Conservation (phyloP, 306 rosid species). For the Gastrolobium bilobum region DNA sequence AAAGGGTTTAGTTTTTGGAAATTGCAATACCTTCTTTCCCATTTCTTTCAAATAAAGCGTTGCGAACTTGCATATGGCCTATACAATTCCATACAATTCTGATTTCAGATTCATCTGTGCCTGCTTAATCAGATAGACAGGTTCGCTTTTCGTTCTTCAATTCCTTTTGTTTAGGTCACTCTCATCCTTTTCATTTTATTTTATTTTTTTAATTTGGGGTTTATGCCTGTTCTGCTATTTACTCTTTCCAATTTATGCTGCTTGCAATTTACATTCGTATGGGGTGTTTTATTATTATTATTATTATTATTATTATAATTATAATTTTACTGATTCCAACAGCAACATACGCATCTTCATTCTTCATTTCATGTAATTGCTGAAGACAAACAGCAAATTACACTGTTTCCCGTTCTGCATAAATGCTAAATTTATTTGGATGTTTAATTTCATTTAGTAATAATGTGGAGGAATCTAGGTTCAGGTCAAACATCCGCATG, state of each 20-base stretch:
- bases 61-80: neutral
- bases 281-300: neutral
- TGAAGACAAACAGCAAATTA: neutral
- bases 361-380: conserved; percentile 13
- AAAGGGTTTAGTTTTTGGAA: no score
- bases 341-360: neutral
- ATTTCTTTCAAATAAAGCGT: no score
- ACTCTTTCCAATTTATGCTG: conserved; percentile 1
- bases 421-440: neutral
- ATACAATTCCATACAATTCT: neutral
- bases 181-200: neutral
- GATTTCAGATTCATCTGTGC: neutral
- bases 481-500: neutral
- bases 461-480: conserved; percentile 8
- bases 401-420: neutral
- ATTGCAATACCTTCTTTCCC: no score
- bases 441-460: neutral
- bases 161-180: conserved; percentile 2
- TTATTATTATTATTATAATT: neutral
- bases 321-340: neutral
- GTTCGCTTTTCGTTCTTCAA: neutral
- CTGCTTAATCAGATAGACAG: no score
- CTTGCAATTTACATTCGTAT: neutral
- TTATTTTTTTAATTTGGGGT: neutral
- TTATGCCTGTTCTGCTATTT: neutral